Percentiles rank a stretch among this genome's conserved stretches.
Evolutionary conservation across 2,329 filamentous ascomycete genomes (phyloP).

Genomic region (Dissoconium aciculare): DNA sequence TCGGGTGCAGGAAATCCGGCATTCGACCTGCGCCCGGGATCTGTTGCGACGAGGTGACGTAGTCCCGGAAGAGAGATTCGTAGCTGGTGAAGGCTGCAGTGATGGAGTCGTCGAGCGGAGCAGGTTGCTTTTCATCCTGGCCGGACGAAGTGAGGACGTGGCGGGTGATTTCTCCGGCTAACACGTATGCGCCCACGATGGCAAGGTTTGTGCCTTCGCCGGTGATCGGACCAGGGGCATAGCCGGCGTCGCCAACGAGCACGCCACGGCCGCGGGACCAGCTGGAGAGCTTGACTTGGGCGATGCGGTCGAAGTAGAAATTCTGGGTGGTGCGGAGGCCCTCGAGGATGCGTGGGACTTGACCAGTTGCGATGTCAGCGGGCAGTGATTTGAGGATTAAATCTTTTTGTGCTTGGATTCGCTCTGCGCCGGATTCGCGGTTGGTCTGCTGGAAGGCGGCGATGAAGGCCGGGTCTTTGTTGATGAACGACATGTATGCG

Average conservation of each 20-base stretch:
- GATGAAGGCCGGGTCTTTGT: too few species aligned
- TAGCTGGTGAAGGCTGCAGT: slow-evolving; percentile 14
- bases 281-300: slow-evolving; percentile 24
- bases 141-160: slow-evolving; percentile 5
- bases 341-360: slow-evolving; percentile 3
- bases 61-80: slow-evolving; percentile 11
- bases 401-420: slow-evolving; percentile 6
- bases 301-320: slow-evolving; percentile 33
- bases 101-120: slow-evolving; percentile 7
- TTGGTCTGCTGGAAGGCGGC: slow-evolving; percentile 2
- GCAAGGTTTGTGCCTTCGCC: slow-evolving; percentile 23
- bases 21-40: slow-evolving; percentile 18
- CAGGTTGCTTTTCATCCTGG: background rate
- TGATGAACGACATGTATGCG: slow-evolving; percentile 8
- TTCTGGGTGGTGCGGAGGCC: slow-evolving; percentile 19
- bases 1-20: slow-evolving; percentile 13
- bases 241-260: slow-evolving; percentile 28
- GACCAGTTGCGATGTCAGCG: slow-evolving; percentile 1
- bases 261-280: slow-evolving; percentile 24
- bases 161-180: slow-evolving; percentile 24
- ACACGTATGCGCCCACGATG: slow-evolving; percentile 26
- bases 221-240: slow-evolving; percentile 23
- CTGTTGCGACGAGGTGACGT: slow-evolving; percentile 13
- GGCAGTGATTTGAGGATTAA: slow-evolving; percentile 6
- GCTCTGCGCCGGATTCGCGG: slow-evolving; percentile 3